phyloP scores from a whole-genome alignment of 768 basidiomycete species.

The Suillus hirtellus region DNA sequence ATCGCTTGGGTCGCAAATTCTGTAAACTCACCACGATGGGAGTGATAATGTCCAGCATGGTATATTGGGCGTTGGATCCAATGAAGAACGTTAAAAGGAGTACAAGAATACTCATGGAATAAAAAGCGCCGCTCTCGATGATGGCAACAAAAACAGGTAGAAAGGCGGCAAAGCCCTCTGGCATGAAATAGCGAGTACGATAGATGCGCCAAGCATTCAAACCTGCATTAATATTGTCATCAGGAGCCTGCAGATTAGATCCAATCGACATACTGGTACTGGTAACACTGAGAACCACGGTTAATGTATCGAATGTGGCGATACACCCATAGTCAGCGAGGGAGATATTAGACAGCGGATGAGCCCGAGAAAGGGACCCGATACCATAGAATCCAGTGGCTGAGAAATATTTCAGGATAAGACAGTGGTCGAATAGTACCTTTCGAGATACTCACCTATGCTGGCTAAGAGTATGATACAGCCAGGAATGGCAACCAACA shows the following conservation, averaged over 20 bases:
- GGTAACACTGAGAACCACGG: neutral
- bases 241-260: neutral
- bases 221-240: neutral
- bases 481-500: neutral
- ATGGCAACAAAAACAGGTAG: neutral
- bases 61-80: neutral
- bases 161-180: neutral
- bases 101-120: neutral
- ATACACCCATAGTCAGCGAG: neutral
- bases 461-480: neutral
- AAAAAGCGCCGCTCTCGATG: neutral
- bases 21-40: neutral
- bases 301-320: neutral
- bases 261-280: neutral
- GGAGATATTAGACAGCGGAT: neutral
- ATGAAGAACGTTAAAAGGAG: neutral
- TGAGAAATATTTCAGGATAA: neutral
- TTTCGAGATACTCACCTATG: neutral
- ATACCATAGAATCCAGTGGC: neutral
- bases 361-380: neutral
- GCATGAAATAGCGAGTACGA: neutral
- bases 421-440: neutral
- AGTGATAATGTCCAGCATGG: neutral
- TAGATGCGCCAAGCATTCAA: slow-evolving; percentile 3
- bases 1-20: neutral